Evolutionary conservation across 2,329 filamentous ascomycete genomes (phyloP), one percentile per base, ranked within the genome.

Genomic region (Sporothrix pallida): DNA sequence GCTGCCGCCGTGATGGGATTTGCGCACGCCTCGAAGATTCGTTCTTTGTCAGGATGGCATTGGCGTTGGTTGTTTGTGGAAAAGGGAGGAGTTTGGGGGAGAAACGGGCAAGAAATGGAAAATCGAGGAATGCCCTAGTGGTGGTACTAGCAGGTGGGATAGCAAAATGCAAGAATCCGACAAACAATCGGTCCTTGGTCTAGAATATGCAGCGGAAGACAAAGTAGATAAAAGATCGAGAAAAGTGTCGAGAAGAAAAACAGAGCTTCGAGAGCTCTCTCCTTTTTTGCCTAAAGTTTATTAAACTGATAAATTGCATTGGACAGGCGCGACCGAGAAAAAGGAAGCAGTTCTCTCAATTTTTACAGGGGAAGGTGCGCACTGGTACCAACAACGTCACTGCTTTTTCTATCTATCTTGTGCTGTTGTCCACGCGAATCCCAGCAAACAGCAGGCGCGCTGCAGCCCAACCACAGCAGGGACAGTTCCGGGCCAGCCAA

Each of bases 281-380:
- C 31, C 31, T 37, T 37, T 37, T 37, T 37, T 37, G 31, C 31
- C 31, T 37, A 37, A 5, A 37, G 31, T 37, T 37, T 37, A 37
- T 37, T 37, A 37, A 37, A 37, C 31, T 7, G 31, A 37, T 37
- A 37, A 37, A 37, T 37, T 37, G 7, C 31, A 37, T 37, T 37
- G 31, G 7, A 3, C 31, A 37, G 31, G 31, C 2, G 31, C 31
- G 31, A 37, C 31, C 31, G 31, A 37, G 31, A 37, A 37, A 37
- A 37, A 37, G 31, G 4, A 37, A 37, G 31, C 4, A 7, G 31
- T 60, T 60, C 26, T 63, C 23, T 37, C 13, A 62, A 12, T 63
- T 63, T 63, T 63, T 63, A 63, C 58, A 44, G 31, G 31, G 56
- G 60, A 65, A 65, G 62, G 62, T 37, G 37, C 58, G 31, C 42